phyloP scores from a whole-genome alignment of 1,284 basidiomycete species.

The Heterobasidion parviporum region DNA sequence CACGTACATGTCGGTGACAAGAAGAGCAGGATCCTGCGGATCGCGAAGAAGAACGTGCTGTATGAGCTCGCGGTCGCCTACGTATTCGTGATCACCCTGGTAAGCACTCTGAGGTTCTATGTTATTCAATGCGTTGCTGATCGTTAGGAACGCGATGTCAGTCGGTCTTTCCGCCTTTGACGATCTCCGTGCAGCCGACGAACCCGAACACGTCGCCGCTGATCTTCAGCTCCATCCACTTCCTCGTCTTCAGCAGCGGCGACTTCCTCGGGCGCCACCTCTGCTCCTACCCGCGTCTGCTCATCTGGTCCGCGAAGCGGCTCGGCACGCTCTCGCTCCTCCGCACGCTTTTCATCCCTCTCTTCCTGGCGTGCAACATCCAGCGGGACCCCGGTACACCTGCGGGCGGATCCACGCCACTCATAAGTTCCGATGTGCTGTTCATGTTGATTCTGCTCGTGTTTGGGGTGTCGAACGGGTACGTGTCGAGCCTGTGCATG shows the following conservation, averaged over 20 bases:
- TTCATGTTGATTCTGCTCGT: conserved; percentile 68
- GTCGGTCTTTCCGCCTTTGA: conserved; percentile 84
- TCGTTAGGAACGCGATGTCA: conserved; percentile 19
- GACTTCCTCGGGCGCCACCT: conserved; percentile 74
- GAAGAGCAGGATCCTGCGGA: conserved; percentile 35
- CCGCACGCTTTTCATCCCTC: conserved; percentile 73
- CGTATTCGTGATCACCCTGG: conserved; percentile 75
- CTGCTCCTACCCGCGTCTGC: conserved; percentile 57
- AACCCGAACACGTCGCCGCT: conserved; percentile 51
- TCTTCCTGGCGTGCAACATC: conserved; percentile 82
- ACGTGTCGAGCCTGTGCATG: conserved; percentile 59
- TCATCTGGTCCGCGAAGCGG: conserved; percentile 58
- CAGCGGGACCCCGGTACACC: conserved; percentile 32
- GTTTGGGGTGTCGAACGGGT: conserved; percentile 78
- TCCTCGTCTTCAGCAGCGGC: conserved; percentile 67
- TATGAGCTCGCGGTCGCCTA: conserved; percentile 72
- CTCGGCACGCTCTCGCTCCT: conserved; percentile 57
- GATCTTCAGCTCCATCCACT: conserved; percentile 65
- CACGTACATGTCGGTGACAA: conserved; percentile 10
- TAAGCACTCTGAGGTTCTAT: conserved; percentile 19
- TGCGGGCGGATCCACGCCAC: conserved; percentile 22
- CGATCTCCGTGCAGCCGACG: conserved; percentile 63
- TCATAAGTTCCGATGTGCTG: conserved; percentile 65
- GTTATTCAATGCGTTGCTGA: neutral
- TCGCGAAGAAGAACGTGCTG: conserved; percentile 56